Evolutionary conservation across 1,139 yeast genomes (phyloP).

Genomic region (Kluyveromyces marxianus): DNA sequence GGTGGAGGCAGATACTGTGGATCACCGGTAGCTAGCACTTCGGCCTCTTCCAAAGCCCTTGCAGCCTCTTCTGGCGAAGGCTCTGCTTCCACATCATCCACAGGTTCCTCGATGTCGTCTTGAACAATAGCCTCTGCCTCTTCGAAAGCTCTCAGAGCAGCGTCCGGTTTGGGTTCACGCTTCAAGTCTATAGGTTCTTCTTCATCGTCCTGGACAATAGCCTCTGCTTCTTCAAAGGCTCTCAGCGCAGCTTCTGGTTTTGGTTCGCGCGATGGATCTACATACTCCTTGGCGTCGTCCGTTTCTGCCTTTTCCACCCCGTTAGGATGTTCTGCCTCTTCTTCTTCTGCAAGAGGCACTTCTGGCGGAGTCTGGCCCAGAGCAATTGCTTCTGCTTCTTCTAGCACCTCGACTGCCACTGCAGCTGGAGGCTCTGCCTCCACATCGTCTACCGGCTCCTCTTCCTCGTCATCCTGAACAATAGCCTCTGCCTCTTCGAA

Average conservation of each 20-base stretch:
- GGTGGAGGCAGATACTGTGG: constrained; percentile 5
- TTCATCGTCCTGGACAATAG: not conserved
- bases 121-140: constrained; percentile 5
- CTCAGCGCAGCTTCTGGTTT: constrained; percentile 2
- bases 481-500: constrained; percentile 4
- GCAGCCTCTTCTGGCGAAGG: constrained; percentile 6
- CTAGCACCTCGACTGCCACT: constrained; percentile 9
- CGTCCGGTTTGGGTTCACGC: constrained; percentile 6
- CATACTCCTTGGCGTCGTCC: constrained; percentile 6
- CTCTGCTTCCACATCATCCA: constrained; percentile 5
- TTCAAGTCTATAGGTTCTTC: constrained; percentile 5
- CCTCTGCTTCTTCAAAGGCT: constrained; percentile 7
- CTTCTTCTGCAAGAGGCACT: constrained; percentile 3
- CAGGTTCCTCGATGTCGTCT: constrained; percentile 3
- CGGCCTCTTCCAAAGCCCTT: constrained; percentile 6
- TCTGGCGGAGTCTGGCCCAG: constrained; percentile 2
- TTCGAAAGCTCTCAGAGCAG: constrained; percentile 1
- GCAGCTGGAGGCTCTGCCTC: constrained; percentile 6
- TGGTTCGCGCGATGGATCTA: not conserved
- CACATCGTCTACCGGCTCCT: constrained; percentile 5
- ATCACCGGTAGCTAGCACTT: constrained; percentile 1
- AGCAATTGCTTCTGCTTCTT: constrained; percentile 4
- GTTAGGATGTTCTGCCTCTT: constrained; percentile 1
- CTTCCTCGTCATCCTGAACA: constrained; percentile 8
- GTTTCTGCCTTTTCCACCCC: constrained; percentile 1